A percentile compares a stretch with the other conserved stretches of the same genome.
Conservation (phyloP, 169 alveolate genomes). For the Plasmodium fragile region DNA sequence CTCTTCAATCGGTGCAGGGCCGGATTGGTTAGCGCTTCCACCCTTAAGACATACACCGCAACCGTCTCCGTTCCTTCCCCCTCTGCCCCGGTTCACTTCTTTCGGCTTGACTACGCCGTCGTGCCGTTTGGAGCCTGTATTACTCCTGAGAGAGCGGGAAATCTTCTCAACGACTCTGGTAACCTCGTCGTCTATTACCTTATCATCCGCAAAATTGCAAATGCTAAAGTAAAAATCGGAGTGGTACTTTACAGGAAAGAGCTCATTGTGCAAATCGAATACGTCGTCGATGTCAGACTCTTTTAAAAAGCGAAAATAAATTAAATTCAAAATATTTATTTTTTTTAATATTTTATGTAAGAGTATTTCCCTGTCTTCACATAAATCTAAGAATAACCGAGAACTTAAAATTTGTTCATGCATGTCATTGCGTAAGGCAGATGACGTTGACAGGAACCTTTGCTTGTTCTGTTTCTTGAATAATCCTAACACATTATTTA, state of each 20-base stretch:
- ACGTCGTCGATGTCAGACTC: conserved; percentile 66
- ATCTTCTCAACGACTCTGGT: conserved; percentile 41
- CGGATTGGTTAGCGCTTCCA: not conserved
- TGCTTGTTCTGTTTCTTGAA: conserved; percentile 49
- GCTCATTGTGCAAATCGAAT: conserved; percentile 54
- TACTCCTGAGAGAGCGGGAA: not conserved
- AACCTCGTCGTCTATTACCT: conserved; percentile 44
- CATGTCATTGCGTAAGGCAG: conserved; percentile 63
- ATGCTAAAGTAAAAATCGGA: conserved; percentile 74
- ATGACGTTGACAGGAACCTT: conserved; percentile 53
- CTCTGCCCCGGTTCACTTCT: not conserved
- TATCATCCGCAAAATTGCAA: conserved; percentile 73
- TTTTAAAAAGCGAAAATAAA: conserved; percentile 74
- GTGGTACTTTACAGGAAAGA: conserved; percentile 73
- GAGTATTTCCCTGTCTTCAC: conserved; percentile 57
- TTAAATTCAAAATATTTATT: conserved; percentile 63
- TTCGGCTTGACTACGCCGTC: not conserved
- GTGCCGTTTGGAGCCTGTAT: conserved; percentile 1
- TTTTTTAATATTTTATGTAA: conserved; percentile 66
- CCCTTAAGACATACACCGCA: not conserved
- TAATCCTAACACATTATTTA: conserved; percentile 40
- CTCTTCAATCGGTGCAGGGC: not conserved
- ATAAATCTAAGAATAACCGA: conserved; percentile 60
- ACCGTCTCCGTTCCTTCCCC: not conserved
- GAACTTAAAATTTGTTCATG: conserved; percentile 63